Evolutionary conservation across 371 early-diverging fungal species (phyloP), one percentile per base, ranked within the genome.

Genomic region (Rhizopus delemar): DNA sequence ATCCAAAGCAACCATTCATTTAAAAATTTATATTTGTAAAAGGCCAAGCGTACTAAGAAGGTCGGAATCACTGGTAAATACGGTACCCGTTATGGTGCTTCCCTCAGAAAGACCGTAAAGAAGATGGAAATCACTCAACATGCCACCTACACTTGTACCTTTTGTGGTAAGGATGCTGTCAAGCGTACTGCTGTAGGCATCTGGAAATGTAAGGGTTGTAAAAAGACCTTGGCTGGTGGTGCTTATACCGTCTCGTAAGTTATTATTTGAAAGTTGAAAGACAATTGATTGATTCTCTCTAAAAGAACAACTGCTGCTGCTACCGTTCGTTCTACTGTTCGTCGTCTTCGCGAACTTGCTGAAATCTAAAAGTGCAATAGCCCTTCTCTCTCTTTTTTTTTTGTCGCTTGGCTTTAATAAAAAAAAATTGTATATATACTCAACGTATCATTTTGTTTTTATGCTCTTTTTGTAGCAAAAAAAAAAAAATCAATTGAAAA

Each of bases 51-150:
- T 84, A 99, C 99, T 60, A 98, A 95, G 89, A 99, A 99, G 90
- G 78, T 99, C 77, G 99, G 99, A 86, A 93, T 99, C 81, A 89
- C 91, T 85, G 99, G 99, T 78, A 99, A 99, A 86, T 99, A 99
- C 90, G 99, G 99, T 83, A 93, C 96, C 77, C 97, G 99, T 87
- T 99, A 99, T 88, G 99, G 99, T 90, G 95, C 99, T 67, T 99
- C 99, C 63, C 90, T 99, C 72, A 91, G 99, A 88, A 99, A 99
- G 91, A 93, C 93, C 87, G 92, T 99, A 69, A 99, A 99, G 94
- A 96, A 97, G 88, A 96, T 98, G 89, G 99, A 98, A 90, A 95
- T 97, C 82, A 94, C 98, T 75, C 99, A 99, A 88, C 99, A 99
- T 86, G 87, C 92, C 76, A 97, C 91, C 81, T 99, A 99, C 91